These are phyloP conservation scores for Gossypioides kirkii DNA, from an alignment of 345 rosid species.

Conservation along the genomic window DNA sequence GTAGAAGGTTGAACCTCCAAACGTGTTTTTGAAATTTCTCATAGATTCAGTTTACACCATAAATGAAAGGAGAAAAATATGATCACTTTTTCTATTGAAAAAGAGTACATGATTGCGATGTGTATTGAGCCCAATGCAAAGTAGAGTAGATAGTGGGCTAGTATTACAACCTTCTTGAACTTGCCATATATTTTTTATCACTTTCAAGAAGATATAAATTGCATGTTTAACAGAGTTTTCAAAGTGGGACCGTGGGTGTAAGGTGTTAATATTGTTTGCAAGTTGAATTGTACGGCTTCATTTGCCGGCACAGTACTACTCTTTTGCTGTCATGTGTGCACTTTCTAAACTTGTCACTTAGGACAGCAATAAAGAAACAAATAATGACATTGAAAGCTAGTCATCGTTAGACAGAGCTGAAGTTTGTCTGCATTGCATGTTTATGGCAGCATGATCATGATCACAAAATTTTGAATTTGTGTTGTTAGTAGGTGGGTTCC, in stretches of 20 bases:
- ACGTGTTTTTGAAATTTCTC: neutral
- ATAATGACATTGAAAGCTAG: constrained; percentile 5
- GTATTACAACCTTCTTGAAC: constrained; percentile 4
- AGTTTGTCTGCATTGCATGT: neutral
- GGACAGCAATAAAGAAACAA: neutral
- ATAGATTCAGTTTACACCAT: neutral
- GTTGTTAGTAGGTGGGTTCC: constrained; percentile 17
- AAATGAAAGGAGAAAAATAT: neutral
- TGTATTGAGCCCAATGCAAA: constrained; percentile 5
- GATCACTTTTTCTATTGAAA: neutral
- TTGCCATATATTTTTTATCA: neutral
- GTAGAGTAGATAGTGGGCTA: neutral
- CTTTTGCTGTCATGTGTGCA: constrained; percentile 9
- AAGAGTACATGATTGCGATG: neutral
- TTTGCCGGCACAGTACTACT: constrained; percentile 4
- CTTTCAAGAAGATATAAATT: neutral
- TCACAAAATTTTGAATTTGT: constrained; percentile 10
- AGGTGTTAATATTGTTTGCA: constrained; percentile 13
- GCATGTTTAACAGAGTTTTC: constrained; percentile 3
- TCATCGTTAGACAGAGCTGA: constrained; percentile 4
- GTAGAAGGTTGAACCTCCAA: neutral
- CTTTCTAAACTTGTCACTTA: constrained; percentile 2
- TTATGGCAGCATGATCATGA: constrained; percentile 9
- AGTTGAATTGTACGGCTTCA: constrained; percentile 8
- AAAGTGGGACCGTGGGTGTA: constrained; percentile 16